Conservation (phyloP, 495 filamentous ascomycete genomes). For the Hypoxylon trugodes region DNA sequence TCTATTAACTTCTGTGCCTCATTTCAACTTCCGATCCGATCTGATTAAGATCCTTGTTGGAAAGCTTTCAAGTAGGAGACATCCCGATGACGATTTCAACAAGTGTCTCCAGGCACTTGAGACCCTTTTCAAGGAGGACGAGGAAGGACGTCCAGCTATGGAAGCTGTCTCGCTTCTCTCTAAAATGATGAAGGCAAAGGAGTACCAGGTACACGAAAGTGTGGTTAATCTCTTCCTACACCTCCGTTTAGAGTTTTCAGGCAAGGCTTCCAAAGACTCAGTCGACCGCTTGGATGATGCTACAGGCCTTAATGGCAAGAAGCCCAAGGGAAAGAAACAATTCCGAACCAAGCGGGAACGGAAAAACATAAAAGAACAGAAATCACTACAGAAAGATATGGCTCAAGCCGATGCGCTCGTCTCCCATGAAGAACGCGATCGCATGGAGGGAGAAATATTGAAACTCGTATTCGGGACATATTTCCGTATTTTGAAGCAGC, state of each 20-base stretch:
- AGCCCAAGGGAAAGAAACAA: constrained; percentile 72
- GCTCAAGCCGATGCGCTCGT: constrained; percentile 89
- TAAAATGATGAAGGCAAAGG: constrained; percentile 90
- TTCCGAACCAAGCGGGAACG: constrained; percentile 59
- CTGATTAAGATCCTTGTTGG: constrained; percentile 85
- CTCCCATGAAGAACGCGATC: constrained; percentile 88
- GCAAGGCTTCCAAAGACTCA: constrained; percentile 78
- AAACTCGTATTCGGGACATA: constrained; percentile 96
- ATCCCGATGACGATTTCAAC: constrained; percentile 72
- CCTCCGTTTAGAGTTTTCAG: constrained; percentile 85
- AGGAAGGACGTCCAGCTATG: constrained; percentile 85
- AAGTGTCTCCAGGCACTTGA: constrained; percentile 84
- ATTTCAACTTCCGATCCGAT: constrained; percentile 95
- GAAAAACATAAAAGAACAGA: constrained; percentile 80
- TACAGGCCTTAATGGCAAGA: constrained; percentile 59
- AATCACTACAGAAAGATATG: constrained; percentile 91
- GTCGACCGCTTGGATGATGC: constrained; percentile 67
- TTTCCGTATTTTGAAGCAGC: constrained; percentile 89
- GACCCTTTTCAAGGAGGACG: constrained; percentile 82
- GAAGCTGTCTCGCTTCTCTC: constrained; percentile 86
- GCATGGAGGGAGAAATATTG: constrained; percentile 90
- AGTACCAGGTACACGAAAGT: constrained; percentile 82
- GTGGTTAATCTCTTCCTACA: constrained; percentile 92
- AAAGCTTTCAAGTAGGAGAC: constrained; percentile 71
- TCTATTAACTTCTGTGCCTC: constrained; percentile 80